Evolutionary conservation across 257 asterid species (phyloP).

Genomic region (Verbascum thapsus): DNA sequence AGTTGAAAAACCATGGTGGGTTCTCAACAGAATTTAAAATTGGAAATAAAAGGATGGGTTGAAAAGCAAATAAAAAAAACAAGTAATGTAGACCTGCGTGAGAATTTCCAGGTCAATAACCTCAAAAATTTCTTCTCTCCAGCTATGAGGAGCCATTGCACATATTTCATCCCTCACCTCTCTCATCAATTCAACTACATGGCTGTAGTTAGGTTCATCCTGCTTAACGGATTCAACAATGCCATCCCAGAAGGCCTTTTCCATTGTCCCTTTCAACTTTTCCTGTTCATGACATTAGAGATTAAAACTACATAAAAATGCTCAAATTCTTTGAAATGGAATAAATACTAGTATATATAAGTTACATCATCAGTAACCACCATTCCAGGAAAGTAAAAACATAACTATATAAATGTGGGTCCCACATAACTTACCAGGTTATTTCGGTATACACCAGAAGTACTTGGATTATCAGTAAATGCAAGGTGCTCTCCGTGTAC

Average conservation of each 20-base stretch:
- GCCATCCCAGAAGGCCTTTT: constrained; percentile 73
- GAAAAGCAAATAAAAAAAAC: constrained; percentile 7
- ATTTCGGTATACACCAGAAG: constrained; percentile 26
- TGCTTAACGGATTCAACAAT: constrained; percentile 50
- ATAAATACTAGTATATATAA: background rate
- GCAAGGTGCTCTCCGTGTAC: constrained; percentile 56
- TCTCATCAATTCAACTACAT: constrained; percentile 50
- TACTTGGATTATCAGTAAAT: constrained; percentile 31
- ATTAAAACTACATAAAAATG: background rate
- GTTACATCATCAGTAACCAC: background rate
- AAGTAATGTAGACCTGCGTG: constrained; percentile 44
- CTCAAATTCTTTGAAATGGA: background rate
- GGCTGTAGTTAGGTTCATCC: constrained; percentile 42
- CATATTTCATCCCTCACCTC: constrained; percentile 64
- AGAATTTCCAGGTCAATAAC: constrained; percentile 58
- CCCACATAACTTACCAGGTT: constrained; percentile 42
- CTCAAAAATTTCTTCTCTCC: constrained; percentile 58
- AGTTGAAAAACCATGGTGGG: constrained; percentile 2
- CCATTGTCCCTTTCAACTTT: constrained; percentile 57
- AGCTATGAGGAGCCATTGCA: constrained; percentile 58
- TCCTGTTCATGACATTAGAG: constrained; percentile 36
- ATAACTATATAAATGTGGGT: background rate
- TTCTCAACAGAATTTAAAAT: background rate
- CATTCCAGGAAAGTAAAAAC: background rate
- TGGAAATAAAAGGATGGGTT: background rate